Conservation (phyloP, 805 yeast genomes). For the Osmozyma mogii region DNA sequence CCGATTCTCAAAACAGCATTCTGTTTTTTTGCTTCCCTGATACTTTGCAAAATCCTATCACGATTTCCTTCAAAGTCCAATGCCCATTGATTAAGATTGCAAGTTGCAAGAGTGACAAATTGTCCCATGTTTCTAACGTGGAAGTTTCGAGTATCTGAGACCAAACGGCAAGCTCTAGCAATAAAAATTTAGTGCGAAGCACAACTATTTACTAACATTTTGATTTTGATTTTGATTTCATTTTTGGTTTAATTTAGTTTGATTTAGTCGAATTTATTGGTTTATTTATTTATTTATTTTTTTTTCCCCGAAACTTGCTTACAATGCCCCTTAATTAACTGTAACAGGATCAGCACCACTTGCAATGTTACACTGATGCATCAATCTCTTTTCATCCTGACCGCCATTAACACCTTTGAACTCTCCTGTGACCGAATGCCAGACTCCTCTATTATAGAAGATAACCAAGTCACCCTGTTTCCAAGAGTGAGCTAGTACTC, state of each 20-base stretch:
- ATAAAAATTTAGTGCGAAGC: no score
- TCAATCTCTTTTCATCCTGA: conserved; percentile 68
- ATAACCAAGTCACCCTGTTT: conserved; percentile 75
- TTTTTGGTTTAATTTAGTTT: no score
- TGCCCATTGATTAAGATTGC: conserved; percentile 98
- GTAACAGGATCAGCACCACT: conserved; percentile 59
- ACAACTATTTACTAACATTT: no score
- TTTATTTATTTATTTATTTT: no score
- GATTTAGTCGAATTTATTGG: no score
- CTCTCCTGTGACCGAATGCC: conserved; percentile 91
- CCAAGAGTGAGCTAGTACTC: conserved; percentile 81
- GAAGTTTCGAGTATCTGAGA: no score
- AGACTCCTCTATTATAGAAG: conserved; percentile 82
- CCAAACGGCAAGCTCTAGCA: no score
- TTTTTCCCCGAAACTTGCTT: no score
- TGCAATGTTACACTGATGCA: conserved; percentile 94
- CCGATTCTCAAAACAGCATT: conserved; percentile 89
- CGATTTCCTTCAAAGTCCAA: conserved; percentile 95
- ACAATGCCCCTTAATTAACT: no score
- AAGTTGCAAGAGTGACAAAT: conserved; percentile 81
- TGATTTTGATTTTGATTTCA: no score
- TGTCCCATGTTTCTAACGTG: no score
- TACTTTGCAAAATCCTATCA: conserved; percentile 80
- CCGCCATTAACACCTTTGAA: conserved; percentile 42
- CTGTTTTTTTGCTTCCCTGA: conserved; percentile 60